phyloP scores from a whole-genome alignment of 2,329 filamentous ascomycete species.

The Elsinoe necatrix region DNA sequence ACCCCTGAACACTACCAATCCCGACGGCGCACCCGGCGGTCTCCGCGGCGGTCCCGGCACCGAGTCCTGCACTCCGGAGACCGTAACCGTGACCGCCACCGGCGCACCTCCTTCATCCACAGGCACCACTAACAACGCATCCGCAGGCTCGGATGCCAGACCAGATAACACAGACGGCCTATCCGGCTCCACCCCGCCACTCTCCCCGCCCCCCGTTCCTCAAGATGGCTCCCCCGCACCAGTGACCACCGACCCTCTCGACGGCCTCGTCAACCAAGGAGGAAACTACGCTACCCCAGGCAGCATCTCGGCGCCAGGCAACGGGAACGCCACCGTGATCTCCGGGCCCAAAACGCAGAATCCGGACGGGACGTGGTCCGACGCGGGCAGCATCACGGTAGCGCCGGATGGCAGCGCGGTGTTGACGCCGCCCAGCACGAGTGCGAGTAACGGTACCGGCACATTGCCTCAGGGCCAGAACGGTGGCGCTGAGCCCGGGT shows the following conservation, averaged over 20 bases:
- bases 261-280: not conserved
- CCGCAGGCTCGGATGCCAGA: not conserved
- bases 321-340: not conserved
- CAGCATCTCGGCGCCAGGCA: not conserved
- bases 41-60: not conserved
- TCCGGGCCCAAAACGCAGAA: not conserved
- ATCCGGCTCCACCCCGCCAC: not conserved
- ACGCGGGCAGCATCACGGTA: not conserved
- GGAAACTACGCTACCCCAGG: not conserved
- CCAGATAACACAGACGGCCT: not conserved
- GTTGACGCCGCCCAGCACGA: not conserved
- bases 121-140: not conserved
- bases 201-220: not conserved
- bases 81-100: constrained; percentile 1
- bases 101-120: not conserved
- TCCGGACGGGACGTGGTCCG: not conserved
- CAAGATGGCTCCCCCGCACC: not conserved
- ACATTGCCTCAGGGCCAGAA: too few species aligned
- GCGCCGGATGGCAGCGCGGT: not conserved
- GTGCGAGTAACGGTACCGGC: not conserved
- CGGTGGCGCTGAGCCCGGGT: too few species aligned
- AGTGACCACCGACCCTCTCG: not conserved
- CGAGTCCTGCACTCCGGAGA: not conserved
- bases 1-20: not conserved
- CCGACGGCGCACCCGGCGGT: constrained; percentile 5